These are phyloP conservation scores for Epichloe brachyelytri DNA, from an alignment of 2,329 filamentous ascomycete genomes.

Conservation along the genomic window DNA sequence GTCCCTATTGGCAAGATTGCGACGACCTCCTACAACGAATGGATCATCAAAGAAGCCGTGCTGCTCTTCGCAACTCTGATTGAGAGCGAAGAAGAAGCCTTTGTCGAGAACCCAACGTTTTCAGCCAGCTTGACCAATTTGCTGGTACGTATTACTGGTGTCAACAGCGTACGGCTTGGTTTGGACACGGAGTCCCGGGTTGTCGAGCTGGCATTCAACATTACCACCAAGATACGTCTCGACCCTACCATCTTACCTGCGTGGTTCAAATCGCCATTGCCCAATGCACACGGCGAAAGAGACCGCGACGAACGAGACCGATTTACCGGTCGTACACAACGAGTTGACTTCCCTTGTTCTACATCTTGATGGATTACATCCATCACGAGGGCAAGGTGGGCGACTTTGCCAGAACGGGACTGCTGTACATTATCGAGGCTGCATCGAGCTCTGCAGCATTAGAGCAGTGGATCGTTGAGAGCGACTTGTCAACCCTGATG, in stretches of 20 bases:
- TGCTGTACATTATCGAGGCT: slow-evolving; percentile 92
- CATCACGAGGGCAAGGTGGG: slow-evolving; percentile 90
- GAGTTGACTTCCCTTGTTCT: slow-evolving; percentile 90
- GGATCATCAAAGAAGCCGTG: slow-evolving; percentile 73
- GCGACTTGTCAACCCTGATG: slow-evolving; percentile 93
- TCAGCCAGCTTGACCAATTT: slow-evolving; percentile 79
- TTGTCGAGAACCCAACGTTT: slow-evolving; percentile 77
- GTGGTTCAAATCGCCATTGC: slow-evolving; percentile 65
- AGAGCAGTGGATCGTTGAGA: slow-evolving; percentile 95
- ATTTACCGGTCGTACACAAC: slow-evolving; percentile 75
- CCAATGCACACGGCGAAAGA: slow-evolving; percentile 19
- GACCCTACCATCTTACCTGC: slow-evolving; percentile 76
- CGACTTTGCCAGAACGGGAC: slow-evolving; percentile 86
- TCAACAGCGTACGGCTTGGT: slow-evolving; percentile 59
- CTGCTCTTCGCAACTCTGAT: slow-evolving; percentile 82
- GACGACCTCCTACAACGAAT: slow-evolving; percentile 70
- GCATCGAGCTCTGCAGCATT: slow-evolving; percentile 70
- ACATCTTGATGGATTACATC: slow-evolving; percentile 90
- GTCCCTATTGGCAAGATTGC: slow-evolving; percentile 82
- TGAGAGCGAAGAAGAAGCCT: slow-evolving; percentile 92
- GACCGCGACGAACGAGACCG: slow-evolving; percentile 53
- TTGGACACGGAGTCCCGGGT: slow-evolving; percentile 77
- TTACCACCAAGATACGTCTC: slow-evolving; percentile 88
- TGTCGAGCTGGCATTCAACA: slow-evolving; percentile 87
- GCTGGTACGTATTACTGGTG: slow-evolving; percentile 63